Evolutionary conservation across 1,284 basidiomycete genomes (phyloP), one percentile per base, ranked within the genome.

Genomic region (Cystobasidium slooffiae): DNA sequence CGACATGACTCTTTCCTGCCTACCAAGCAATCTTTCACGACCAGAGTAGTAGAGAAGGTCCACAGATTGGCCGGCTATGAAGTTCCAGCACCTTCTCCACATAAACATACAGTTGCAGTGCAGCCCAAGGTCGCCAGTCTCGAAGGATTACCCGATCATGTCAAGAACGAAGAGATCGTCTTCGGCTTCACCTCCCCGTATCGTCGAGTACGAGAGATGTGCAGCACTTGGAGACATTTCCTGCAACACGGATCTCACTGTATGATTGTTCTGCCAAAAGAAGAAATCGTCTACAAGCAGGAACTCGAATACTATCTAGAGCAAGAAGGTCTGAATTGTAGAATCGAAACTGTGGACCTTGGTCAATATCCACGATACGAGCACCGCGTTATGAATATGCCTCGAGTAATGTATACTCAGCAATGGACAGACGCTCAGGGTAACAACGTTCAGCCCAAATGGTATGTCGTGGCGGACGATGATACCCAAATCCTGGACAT

Each of bases 401-500:
- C 64, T 12, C 46, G 72, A 22, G 46, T 39, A 7, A 72, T 72
- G 69, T 16, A 41, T 18, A 64, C 37, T 7, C 46, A 62, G 31
- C 37, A 52, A 7, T 72, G 55, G 52, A 55, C 51, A n/a, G 72
- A 67, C 24, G 41, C 5, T 9, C 16, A 44, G 6, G 72, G 72
- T 8, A 56, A 55, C 4, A 14, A 31, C 6, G 53, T 73, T 37
- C 39, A 37, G n/a, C 72, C 72, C 14, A 65, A 67, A 31, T 73
- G 72, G 72, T 66, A 53, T 43, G 51, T 73, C 22, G 72, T 73
- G n/a, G 72, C 63, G 9, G 72, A 73, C 53, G 72, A 73, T 43
- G 72, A 73, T 49, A 73, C 62, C 9, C 64, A 66, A 47, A 52
- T 65, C 20, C 62, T 73, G 6, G 72, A 73, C 43, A 73, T 73